Evolutionary conservation across 2,329 filamentous ascomycete genomes (phyloP).

Genomic region (Exutisphaerella laricina): DNA sequence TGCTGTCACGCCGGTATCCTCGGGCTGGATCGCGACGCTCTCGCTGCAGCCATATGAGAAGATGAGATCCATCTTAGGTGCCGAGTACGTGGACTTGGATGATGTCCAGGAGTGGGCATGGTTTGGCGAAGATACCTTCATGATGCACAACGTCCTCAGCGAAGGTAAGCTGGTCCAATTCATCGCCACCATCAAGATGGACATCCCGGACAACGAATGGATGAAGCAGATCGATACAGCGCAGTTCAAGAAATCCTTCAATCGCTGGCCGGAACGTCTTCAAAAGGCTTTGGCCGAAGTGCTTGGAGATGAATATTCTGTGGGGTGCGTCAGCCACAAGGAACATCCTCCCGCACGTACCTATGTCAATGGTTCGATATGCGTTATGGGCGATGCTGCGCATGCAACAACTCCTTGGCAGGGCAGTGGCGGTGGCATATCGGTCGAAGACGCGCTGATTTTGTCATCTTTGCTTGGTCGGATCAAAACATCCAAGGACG

Average conservation of each 20-base stretch:
- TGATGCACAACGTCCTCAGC: constrained; percentile 8
- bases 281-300: constrained; percentile 7
- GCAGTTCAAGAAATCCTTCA: constrained; percentile 7
- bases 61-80: constrained; percentile 5
- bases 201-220: constrained; percentile 5
- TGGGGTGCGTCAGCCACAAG: neutral
- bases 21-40: constrained; percentile 5
- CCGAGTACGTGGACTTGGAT: constrained; percentile 1
- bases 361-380: constrained; percentile 1
- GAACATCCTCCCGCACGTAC: constrained; percentile 5
- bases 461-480: constrained; percentile 4
- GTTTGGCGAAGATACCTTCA: constrained; percentile 4
- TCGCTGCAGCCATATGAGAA: constrained; percentile 11
- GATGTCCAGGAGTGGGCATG: constrained; percentile 9
- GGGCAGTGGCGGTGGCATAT: constrained; percentile 2
- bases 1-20: constrained; percentile 5
- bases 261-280: constrained; percentile 7
- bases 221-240: constrained; percentile 8
- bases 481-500: constrained; percentile 1
- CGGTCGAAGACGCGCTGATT: constrained; percentile 6
- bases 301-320: constrained; percentile 1
- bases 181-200: constrained; percentile 4
- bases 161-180: constrained; percentile 4
- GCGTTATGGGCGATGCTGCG: constrained; percentile 7
- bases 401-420: constrained; percentile 1